These are phyloP conservation scores for cucumber (Cucumis sativus) DNA, from an alignment of 306 rosid species.

Conservation along the genomic window Cucumber_9930_V3 NC_026656.2:12688501-12689000, in stretches of 20 bases:
- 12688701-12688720: background rate
- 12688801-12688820: too few species aligned
- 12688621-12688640: constrained; percentile 67
- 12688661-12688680: constrained; percentile 15
- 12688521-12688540: constrained; percentile 87
- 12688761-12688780: background rate
- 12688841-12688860: background rate
- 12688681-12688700: constrained; percentile 5
- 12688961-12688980: background rate
- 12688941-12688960: background rate
- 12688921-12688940: background rate
- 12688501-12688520: constrained; percentile 59
- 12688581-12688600: constrained; percentile 70
- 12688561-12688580: constrained; percentile 83
- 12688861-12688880: constrained; percentile 1
- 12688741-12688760: background rate
- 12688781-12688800: background rate
- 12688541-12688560: constrained; percentile 79
- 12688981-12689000: background rate
- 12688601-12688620: constrained; percentile 64
- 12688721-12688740: constrained; percentile 9
- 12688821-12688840: background rate
- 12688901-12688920: background rate
- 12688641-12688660: constrained; percentile 32
- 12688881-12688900: background rate